Conservation (phyloP, 106 monocot genomes). For the Dioscorea zingiberensis region DNA sequence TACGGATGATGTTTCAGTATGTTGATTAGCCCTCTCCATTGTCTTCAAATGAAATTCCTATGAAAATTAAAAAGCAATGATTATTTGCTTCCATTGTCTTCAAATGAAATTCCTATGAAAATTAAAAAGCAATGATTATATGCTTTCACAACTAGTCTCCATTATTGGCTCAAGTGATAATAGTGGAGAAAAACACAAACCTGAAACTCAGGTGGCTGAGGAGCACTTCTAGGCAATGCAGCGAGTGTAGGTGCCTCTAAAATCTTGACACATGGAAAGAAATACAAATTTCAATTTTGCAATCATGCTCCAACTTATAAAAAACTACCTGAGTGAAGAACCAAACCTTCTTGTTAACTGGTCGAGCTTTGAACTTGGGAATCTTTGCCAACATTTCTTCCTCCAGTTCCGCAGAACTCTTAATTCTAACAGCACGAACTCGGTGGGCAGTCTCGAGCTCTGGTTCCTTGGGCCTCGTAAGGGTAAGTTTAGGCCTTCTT, state of each 20-base stretch:
- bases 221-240: constrained; percentile 44
- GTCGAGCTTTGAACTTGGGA: constrained; percentile 86
- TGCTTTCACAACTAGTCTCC: constrained; percentile 16
- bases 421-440: constrained; percentile 74
- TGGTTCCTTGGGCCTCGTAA: constrained; percentile 92
- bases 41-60: constrained; percentile 89
- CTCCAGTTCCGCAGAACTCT: constrained; percentile 84
- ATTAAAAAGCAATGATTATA: not conserved
- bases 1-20: constrained; percentile 44
- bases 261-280: constrained; percentile 29
- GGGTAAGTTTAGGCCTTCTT: constrained; percentile 57
- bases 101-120: constrained; percentile 64
- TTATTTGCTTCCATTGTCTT: constrained; percentile 55
- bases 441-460: constrained; percentile 63
- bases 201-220: constrained; percentile 54
- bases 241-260: constrained; percentile 47
- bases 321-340: constrained; percentile 1
- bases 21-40: constrained; percentile 67
- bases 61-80: not conserved
- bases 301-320: not conserved
- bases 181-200: constrained; percentile 10
- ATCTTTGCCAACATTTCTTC: constrained; percentile 90
- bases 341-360: constrained; percentile 84
- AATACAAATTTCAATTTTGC: not conserved
- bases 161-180: too few species aligned